Base-by-base conservation (phyloP, 257 asterid genomes). In the Gentiana macrophylla region DNA sequence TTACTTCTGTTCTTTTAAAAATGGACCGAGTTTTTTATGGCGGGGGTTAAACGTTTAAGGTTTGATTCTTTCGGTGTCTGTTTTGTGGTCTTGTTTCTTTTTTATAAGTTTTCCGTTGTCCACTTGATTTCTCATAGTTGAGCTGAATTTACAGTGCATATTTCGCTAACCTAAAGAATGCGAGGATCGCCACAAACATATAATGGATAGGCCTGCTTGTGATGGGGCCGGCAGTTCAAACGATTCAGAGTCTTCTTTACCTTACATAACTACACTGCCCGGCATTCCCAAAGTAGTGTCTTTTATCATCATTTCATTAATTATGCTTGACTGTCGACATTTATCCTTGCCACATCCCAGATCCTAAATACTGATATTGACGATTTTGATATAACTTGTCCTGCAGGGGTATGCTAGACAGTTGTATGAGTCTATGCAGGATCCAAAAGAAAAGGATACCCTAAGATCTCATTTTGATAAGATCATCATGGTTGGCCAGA, bases 141-240 rank as follows among this genome's bases (percentile, higher is more conserved):
- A 12, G 34, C 37, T 37, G 2, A 53, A 43, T 60, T 8, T 48
- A 55, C 81, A 92, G 97, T 79, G 77, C 72, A 73, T 84, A 72
- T 86, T 78, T 76, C 95, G 95, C 62, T 86, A 84, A 54, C 91
- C 97, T 69, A 84, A 77, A 69, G 97, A 89, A 70, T 93, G 99
- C 84, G 89, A 86, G 77, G 97, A 88, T 68, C 94, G 87, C 12
- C 94, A 93, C 69, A 77, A 73, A 65, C 56, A 62, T 55, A 67
- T 89, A 72, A 79, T 86, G 87, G 96, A 92, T 77, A 70, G 67
- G 60, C 68, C 72, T 67, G 72, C 82, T 75, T 86, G 84, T 52
- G 96, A 93, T 72, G 99, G 97, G 61, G 87, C 89, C 41, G 97
- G 89, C 72, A 86, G 97, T 69, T 90, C 97, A 61, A 94, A 93